phyloP scores from a whole-genome alignment of 2,329 filamentous ascomycete species.

The Cercospora zeina region DNA sequence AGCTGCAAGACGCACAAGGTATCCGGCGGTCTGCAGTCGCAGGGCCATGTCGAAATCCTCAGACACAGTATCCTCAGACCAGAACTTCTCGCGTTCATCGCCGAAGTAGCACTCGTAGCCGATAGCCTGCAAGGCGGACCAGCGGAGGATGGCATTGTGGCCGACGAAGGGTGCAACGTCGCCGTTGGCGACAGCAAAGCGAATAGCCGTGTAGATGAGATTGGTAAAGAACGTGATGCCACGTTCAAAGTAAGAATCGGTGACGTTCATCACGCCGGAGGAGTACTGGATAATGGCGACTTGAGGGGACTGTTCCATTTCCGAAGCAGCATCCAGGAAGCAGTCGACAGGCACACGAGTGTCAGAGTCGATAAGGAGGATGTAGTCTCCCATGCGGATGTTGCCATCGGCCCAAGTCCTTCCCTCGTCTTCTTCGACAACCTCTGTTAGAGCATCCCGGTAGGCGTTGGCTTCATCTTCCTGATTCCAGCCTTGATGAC shows the following conservation, averaged over 20 bases:
- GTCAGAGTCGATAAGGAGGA: slow-evolving; percentile 75
- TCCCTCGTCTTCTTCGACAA: slow-evolving; percentile 64
- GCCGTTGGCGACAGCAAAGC: slow-evolving; percentile 73
- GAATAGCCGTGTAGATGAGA: slow-evolving; percentile 73
- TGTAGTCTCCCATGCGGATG: slow-evolving; percentile 82
- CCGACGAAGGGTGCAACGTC: slow-evolving; percentile 78
- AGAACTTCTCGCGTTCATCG: slow-evolving; percentile 71
- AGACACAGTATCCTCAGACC: slow-evolving; percentile 77
- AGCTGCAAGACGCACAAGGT: slow-evolving; percentile 70
- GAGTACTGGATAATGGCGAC: slow-evolving; percentile 78
- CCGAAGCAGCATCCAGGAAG: slow-evolving; percentile 73
- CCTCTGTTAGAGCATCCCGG: slow-evolving; percentile 62
- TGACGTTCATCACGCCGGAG: slow-evolving; percentile 77
- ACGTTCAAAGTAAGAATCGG: slow-evolving; percentile 62
- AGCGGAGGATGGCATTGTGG: slow-evolving; percentile 76
- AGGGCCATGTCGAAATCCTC: slow-evolving; percentile 83
- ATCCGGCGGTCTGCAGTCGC: slow-evolving; percentile 69
- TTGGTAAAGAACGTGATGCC: slow-evolving; percentile 54
- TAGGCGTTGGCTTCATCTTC: slow-evolving; percentile 68
- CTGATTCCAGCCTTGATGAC: slow-evolving; percentile 65
- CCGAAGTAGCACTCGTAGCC: slow-evolving; percentile 65
- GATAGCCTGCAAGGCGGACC: slow-evolving; percentile 73
- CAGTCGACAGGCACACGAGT: slow-evolving; percentile 77
- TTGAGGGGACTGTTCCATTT: slow-evolving; percentile 77
- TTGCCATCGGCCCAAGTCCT: slow-evolving; percentile 81